phyloP scores from a whole-genome alignment of 169 alveolate genomes.

The Ichthyophthirius multifiliis region DNA sequence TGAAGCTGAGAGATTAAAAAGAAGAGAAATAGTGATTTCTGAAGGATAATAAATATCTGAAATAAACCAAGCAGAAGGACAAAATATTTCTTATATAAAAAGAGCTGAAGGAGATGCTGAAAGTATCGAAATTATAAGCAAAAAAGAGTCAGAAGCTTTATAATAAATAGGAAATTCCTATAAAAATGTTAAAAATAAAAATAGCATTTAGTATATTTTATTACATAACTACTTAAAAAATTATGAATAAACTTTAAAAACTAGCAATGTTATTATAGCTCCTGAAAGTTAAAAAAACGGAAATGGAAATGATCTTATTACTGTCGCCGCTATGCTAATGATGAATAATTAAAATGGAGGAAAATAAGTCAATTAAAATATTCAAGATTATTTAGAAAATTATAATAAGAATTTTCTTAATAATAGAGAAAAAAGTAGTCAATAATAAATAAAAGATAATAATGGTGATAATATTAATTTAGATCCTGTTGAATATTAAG shows the following conservation, averaged over 20 bases:
- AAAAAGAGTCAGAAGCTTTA: conserved; percentile 22
- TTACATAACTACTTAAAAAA: conserved; percentile 20
- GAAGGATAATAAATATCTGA: conserved; percentile 92
- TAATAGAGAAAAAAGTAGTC: no score
- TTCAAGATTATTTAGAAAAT: neutral
- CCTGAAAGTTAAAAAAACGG: conserved; percentile 17
- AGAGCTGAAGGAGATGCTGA: conserved; percentile 92
- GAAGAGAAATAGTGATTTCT: conserved; percentile 91
- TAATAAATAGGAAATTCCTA: neutral
- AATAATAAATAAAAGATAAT: neutral
- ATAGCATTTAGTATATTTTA: conserved; percentile 11
- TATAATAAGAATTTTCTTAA: no score
- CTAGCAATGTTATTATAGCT: conserved; percentile 22
- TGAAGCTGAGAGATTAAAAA: conserved; percentile 94
- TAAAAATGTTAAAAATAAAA: neutral
- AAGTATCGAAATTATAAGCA: conserved; percentile 52
- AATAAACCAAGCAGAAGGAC: conserved; percentile 92
- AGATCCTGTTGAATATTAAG: neutral
- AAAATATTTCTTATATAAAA: conserved; percentile 80
- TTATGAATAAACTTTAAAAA: conserved; percentile 11
- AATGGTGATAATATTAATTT: neutral
- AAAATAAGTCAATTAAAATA: neutral
- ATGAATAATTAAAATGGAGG: neutral
- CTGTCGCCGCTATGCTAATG: conserved; percentile 13
- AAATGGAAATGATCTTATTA: neutral